Conservation (phyloP, 768 basidiomycete species). For the Boletus barrowsii region DNA sequence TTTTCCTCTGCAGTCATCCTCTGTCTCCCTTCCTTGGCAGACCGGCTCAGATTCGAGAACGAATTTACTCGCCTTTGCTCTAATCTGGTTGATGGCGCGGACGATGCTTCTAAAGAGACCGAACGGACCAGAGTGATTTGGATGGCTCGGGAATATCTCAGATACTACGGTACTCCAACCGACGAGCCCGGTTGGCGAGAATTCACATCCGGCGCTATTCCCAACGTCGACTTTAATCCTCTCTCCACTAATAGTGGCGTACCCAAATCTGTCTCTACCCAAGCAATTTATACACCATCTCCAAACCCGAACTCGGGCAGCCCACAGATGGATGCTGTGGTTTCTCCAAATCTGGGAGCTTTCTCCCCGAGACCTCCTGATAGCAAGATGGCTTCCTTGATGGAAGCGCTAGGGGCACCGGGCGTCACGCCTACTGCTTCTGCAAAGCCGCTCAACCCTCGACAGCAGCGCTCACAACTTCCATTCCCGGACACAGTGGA, state of each 20-base stretch:
- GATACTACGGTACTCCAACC: slow-evolving; percentile 51
- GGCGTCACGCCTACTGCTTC: slow-evolving; percentile 12
- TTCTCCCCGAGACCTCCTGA: slow-evolving; percentile 56
- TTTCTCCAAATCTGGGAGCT: slow-evolving; percentile 45
- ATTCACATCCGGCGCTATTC: slow-evolving; percentile 53
- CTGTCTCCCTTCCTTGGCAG: slow-evolving; percentile 55
- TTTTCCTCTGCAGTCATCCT: slow-evolving; percentile 63
- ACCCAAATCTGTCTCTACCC: slow-evolving; percentile 47
- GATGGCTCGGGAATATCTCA: slow-evolving; percentile 65
- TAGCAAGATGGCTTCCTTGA: slow-evolving; percentile 40
- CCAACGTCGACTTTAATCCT: slow-evolving; percentile 32
- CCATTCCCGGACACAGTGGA: slow-evolving; percentile 21
- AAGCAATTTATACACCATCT: slow-evolving; percentile 51
- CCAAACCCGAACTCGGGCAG: slow-evolving; percentile 38
- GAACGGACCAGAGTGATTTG: slow-evolving; percentile 52
- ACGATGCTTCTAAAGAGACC: slow-evolving; percentile 36
- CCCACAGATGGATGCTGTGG: slow-evolving; percentile 13
- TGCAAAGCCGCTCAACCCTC: slow-evolving; percentile 23
- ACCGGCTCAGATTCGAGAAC: slow-evolving; percentile 56
- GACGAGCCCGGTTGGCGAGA: slow-evolving; percentile 56
- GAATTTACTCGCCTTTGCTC: slow-evolving; percentile 68
- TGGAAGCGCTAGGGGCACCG: slow-evolving; percentile 41
- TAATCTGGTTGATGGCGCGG: slow-evolving; percentile 59
- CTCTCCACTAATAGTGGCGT: slow-evolving; percentile 32
- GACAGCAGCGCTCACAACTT: slow-evolving; percentile 23